Evolutionary conservation across 768 basidiomycete genomes (phyloP), one percentile per base, ranked within the genome.

Genomic region (Cystofilobasidium capitatum): DNA sequence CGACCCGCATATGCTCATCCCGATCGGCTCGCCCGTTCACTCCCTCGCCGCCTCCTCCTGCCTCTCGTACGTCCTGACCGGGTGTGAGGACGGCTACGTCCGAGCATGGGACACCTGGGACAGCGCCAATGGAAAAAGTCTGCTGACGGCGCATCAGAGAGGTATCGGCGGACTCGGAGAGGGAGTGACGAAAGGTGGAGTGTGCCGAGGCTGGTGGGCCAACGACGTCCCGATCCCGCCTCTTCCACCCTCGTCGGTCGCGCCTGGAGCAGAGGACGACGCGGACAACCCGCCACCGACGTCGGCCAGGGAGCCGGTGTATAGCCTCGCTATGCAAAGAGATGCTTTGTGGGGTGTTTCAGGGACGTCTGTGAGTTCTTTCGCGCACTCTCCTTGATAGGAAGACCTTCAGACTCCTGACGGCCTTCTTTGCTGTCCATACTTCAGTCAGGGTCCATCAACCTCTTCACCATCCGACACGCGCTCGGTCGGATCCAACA

Each of bases 331-430:
- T 12, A 86, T 92, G 81, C 92, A 98, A 64, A 86, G 87, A 3
- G 92, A 98, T 76, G 96, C 89, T 16, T 79, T 99, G 12, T 99
- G 92, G 91, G 82, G 87, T 22, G 80, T 97, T 65, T 86, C 88
- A 29, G 96, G 96, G 17, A 88, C 87, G 40, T 83, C 89, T 72
- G 92, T 93, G 77, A 70, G 86, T 78, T 67, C 37, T 69, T 33
- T 14, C 57, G 45, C 63, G 4, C 37, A 17, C 26, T 39, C 24
- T 36, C 7, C 40, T 24, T 26, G 12, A 12, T 35, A 9, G 39
- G 6, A 62, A 31, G 44, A 37, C 40, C 22, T 6, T 54, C 1
- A 31, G n/a, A 33, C 26, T n/a, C 24, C 33, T 39, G 42, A 62
- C 16, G 29, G 1, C 5, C 16, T 37, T 1, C 31, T 42, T 35